Evolutionary conservation across 2,329 filamentous ascomycete genomes (phyloP).

Genomic region (Cladophialophora yegresii): DNA sequence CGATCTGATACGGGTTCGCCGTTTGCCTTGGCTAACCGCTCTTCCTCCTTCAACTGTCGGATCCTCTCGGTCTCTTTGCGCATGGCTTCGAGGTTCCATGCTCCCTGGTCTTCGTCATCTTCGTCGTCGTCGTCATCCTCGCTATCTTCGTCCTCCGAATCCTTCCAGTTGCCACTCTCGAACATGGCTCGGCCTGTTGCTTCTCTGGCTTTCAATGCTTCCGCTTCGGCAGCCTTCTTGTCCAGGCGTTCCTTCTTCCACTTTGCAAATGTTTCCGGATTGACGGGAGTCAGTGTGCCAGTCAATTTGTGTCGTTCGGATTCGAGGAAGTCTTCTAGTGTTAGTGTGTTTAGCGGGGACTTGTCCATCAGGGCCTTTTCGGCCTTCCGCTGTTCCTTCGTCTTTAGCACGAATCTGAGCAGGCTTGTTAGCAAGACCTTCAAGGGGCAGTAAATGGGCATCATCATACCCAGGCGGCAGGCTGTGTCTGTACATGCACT

Average conservation of each 20-base stretch:
- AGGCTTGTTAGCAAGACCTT: constrained; percentile 11
- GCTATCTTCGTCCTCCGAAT: constrained; percentile 63
- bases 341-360: constrained; percentile 88
- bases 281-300: constrained; percentile 89
- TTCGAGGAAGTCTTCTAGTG: constrained; percentile 95
- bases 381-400: constrained; percentile 90
- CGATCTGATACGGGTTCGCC: constrained; percentile 36
- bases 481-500: constrained; percentile 98
- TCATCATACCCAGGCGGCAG: constrained; percentile 82
- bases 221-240: constrained; percentile 94
- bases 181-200: constrained; percentile 93
- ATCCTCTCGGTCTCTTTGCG: constrained; percentile 81
- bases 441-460: constrained; percentile 14
- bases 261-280: constrained; percentile 85
- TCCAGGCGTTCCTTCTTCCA: constrained; percentile 94
- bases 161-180: constrained; percentile 90
- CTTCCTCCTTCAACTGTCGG: constrained; percentile 74
- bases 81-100: constrained; percentile 80
- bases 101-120: constrained; percentile 51
- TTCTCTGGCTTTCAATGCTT: constrained; percentile 88
- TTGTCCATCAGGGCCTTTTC: constrained; percentile 97
- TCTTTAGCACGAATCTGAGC: constrained; percentile 87
- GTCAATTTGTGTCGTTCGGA: constrained; percentile 94
- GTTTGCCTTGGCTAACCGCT: constrained; percentile 54
- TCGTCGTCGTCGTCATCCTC: constrained; percentile 64